Percentiles rank a stretch among this genome's conserved stretches.
Conservation (phyloP, 306 rosid genomes). For the Rubus idaeus region DNA sequence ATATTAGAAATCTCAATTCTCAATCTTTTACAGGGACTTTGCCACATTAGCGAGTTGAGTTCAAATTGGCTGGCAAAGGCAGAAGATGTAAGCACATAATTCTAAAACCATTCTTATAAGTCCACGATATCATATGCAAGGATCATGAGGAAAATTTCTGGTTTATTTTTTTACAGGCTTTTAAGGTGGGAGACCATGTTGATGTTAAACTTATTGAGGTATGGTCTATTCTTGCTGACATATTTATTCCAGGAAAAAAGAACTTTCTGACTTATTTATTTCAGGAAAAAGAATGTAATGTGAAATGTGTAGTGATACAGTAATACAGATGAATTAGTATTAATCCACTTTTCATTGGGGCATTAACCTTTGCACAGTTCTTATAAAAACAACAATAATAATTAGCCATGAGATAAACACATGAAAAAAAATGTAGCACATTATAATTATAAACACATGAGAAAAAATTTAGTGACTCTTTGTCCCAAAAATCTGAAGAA, state of each 20-base stretch:
- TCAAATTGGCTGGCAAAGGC: conserved; percentile 90
- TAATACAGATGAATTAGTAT: background rate
- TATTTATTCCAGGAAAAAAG: background rate
- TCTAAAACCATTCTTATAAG: background rate
- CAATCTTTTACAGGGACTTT: conserved; percentile 73
- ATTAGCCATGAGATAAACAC: background rate
- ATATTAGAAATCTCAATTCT: conserved; percentile 21
- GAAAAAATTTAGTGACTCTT: background rate
- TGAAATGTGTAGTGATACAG: background rate
- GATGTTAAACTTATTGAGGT: conserved; percentile 99
- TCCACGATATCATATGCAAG: background rate
- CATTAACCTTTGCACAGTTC: background rate
- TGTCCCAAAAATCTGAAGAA: background rate
- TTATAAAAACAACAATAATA: background rate
- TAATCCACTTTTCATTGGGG: background rate
- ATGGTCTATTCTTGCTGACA: conserved; percentile 17
- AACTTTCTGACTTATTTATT: background rate
- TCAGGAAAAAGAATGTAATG: background rate
- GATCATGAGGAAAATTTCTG: conserved; percentile 5
- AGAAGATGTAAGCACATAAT: conserved; percentile 66
- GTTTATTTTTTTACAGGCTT: conserved; percentile 54
- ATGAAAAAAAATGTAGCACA: background rate
- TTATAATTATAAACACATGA: background rate
- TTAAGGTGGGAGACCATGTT: conserved; percentile 78
- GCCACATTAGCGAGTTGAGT: conserved; percentile 95